These are phyloP conservation scores for Hygrophorus pudorinus DNA, from an alignment of 768 basidiomycete species.

Conservation along the genomic window DNA sequence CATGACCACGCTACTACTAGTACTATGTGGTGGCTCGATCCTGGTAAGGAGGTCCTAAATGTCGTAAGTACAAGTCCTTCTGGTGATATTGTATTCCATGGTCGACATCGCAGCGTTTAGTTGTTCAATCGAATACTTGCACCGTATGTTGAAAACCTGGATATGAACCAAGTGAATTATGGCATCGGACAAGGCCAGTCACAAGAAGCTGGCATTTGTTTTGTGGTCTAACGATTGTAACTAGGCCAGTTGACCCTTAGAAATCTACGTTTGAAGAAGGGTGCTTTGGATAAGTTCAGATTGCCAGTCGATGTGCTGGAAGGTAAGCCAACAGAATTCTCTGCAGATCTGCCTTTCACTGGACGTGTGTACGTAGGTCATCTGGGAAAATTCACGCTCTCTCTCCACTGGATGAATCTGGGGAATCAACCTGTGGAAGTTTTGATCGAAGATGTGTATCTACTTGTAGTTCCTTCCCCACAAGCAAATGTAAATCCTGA, in stretches of 20 bases:
- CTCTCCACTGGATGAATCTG: conserved; percentile 83
- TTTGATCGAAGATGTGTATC: conserved; percentile 86
- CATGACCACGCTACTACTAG: background rate
- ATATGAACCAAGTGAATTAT: conserved; percentile 90
- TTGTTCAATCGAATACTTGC: conserved; percentile 87
- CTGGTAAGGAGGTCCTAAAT: conserved; percentile 76
- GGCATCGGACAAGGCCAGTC: conserved; percentile 73
- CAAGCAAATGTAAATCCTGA: conserved; percentile 60
- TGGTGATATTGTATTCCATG: background rate
- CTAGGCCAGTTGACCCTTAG: conserved; percentile 69
- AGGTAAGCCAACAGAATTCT: conserved; percentile 35
- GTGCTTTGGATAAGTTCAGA: conserved; percentile 89
- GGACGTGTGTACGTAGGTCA: conserved; percentile 40
- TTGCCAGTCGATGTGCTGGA: conserved; percentile 92
- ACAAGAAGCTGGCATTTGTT: background rate
- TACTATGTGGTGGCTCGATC: conserved; percentile 80
- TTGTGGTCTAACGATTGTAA: conserved; percentile 6
- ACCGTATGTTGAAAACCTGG: conserved; percentile 93
- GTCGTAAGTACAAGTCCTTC: conserved; percentile 38
- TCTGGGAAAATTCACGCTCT: conserved; percentile 78
- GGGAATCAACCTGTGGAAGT: conserved; percentile 88
- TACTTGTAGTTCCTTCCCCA: conserved; percentile 79
- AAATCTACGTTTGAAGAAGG: conserved; percentile 83
- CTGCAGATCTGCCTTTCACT: background rate
- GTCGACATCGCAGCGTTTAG: conserved; percentile 20